Base-by-base conservation (phyloP, 108 stramenopile species). In the Nitzschia sp. region DNA sequence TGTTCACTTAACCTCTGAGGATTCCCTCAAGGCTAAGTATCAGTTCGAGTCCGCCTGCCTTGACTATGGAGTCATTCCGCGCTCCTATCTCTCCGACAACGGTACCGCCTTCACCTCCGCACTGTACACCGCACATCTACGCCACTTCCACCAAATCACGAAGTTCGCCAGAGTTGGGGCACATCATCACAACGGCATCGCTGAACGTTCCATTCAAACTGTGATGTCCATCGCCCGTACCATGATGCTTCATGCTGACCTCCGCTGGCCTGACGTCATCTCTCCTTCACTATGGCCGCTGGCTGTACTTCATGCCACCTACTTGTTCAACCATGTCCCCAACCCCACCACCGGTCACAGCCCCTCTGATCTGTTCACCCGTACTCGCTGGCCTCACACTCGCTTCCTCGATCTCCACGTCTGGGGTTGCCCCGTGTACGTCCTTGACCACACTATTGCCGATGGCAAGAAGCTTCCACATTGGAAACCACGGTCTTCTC, bases 271-370 rank as follows among this genome's bases (percentile, higher is more conserved):
- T 26, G 65, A 80, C 0, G 38, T 51, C 11, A 57, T 29, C n/a
- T 41, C 61, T 22, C 37, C 67, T 14, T 10, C 56, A 10, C 67
- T 81, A 0, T 86, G 85, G 82, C 82, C 85, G 0, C 61, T 79
- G 7, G 85, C 85, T 5, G 38, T 86, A 5, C 48, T 75, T 9
- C 71, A 87, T 62, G 80, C 86, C 0, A 57, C 65, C 1, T 74
- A 57, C 25, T 15, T 86, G 0, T 72, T 62, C 55, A 83, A 79
- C 57, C 67, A 77, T 15, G 51, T 73, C 34, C 82, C 85, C 0
- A 14, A 54, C 20, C 19, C 21, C 3, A 17, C 52, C 11, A 46
- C 41, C 19, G 70, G 76, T 10, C 57, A 80, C 0, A 46, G 75
- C 20, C 86, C 86, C 9, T 8, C 21, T 3, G 68, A 69, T 17